A percentile compares a stretch with the other conserved stretches of the same genome.
Conservation (phyloP, 2,329 filamentous ascomycete species). For the Aspergillus sp. region DNA sequence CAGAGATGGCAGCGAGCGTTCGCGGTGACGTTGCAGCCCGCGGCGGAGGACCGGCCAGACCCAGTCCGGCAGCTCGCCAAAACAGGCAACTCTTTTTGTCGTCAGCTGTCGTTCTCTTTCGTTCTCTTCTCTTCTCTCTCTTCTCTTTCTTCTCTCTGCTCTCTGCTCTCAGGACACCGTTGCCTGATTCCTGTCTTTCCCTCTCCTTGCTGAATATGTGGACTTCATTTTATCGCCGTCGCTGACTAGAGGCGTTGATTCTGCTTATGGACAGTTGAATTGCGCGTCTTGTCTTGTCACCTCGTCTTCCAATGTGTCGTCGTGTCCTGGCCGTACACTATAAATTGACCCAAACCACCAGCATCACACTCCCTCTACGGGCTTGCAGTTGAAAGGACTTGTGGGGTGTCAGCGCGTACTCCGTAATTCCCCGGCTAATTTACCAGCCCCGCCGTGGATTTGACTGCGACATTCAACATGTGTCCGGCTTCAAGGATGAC, state of each 20-base stretch:
- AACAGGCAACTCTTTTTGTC: background rate
- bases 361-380: too few species aligned
- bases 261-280: background rate
- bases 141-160: background rate
- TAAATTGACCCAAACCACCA: too few species aligned
- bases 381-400: too few species aligned
- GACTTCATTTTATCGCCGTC: background rate
- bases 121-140: constrained; percentile 4
- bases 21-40: constrained; percentile 1
- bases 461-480: too few species aligned
- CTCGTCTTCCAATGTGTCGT: background rate
- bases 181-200: background rate
- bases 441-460: too few species aligned
- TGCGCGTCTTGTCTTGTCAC: background rate
- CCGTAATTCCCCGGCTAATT: too few species aligned
- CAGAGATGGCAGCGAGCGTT: background rate
- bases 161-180: background rate
- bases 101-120: background rate
- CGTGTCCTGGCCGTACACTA: too few species aligned
- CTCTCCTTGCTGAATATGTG: background rate
- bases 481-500: background rate
- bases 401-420: too few species aligned
- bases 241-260: background rate
- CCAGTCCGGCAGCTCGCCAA: background rate
- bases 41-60: too few species aligned